These are phyloP conservation scores for Canavalia gladiata DNA, from an alignment of 306 rosid genomes.

Conservation along the genomic window DNA sequence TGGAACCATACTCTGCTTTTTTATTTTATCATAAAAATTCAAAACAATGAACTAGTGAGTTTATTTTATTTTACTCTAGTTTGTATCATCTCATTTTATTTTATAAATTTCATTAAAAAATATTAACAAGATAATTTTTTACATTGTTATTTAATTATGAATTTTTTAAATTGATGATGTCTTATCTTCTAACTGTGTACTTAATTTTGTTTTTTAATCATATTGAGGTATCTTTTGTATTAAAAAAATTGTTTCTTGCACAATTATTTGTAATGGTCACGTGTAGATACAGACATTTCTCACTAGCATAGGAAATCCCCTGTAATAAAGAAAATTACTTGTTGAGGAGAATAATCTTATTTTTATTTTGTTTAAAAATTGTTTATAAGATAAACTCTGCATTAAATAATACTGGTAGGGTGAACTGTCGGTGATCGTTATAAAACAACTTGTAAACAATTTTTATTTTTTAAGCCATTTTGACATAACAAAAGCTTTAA, in stretches of 20 bases:
- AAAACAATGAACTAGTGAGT: too few relatives aligned
- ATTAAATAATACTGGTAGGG: neutral
- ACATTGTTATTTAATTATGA: neutral
- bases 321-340: neutral
- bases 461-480: neutral
- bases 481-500: neutral
- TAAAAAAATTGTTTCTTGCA: neutral
- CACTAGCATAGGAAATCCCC: neutral
- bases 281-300: neutral
- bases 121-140: too few relatives aligned
- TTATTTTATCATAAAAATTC: too few relatives aligned
- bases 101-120: too few relatives aligned
- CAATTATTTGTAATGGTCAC: neutral
- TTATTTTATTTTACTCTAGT: too few relatives aligned
- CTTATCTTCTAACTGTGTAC: conserved; percentile 6
- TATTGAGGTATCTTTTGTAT: neutral
- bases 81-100: too few relatives aligned
- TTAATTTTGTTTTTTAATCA: neutral
- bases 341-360: neutral
- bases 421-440: conserved; percentile 42
- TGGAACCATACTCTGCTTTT: too few relatives aligned
- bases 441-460: neutral
- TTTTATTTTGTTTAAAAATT: neutral
- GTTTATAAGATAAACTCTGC: neutral
- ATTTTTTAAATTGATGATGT: neutral